Evolutionary conservation across 139 green algal species (phyloP), one percentile per base, ranked within the genome.

Genomic region (Edaphochlamys debaryana): DNA sequence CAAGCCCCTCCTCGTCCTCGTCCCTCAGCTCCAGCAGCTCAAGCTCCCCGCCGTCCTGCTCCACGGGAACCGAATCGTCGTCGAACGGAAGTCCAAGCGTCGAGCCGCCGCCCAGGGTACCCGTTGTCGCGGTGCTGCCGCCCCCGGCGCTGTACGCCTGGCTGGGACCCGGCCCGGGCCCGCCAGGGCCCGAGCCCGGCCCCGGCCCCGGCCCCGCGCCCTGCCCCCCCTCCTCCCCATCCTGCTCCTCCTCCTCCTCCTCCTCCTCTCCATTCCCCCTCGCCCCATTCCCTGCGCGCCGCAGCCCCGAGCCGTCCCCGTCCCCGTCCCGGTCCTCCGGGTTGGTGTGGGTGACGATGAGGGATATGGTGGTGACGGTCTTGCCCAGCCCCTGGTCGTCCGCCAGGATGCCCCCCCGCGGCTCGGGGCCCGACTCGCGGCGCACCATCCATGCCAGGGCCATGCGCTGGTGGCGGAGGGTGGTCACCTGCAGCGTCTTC

Each of bases 331-430:
- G 15, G 25, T 71, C 45, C 25, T 78, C 79, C 50, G 52, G 79
- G 30, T 78, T 81, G 36, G 84, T 82, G 85, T 94, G 89, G 27
- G 90, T 92, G 42, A 95, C 72, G 54, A 98, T 95, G 72, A 97
- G 89, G 0, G 91, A 74, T 41, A 97, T 93, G 40, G 94, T 95
- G 64, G 87, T 94, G 45, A 98, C 86, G 0, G 94, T 97, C 82
- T 98, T 98, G 66, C 95, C 95, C 42, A 98, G 73, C 7, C 95
- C 95, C 89, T 90, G 86, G 78, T 98, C 95, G 48, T 98, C 95
- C 52, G 94, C 94, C 41, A 98, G 77, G 37, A 98, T 95, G 67
- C 95, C 95, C 0, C 95, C 95, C 42, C 76, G 66, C 23, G 76
- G 71, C 41, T 69, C 79, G 0, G 52, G n/a, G 32, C 79, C 54